Evolutionary conservation across 768 basidiomycete genomes (phyloP), one percentile per base, ranked within the genome.

Genomic region (Leccinum fibrillosum): DNA sequence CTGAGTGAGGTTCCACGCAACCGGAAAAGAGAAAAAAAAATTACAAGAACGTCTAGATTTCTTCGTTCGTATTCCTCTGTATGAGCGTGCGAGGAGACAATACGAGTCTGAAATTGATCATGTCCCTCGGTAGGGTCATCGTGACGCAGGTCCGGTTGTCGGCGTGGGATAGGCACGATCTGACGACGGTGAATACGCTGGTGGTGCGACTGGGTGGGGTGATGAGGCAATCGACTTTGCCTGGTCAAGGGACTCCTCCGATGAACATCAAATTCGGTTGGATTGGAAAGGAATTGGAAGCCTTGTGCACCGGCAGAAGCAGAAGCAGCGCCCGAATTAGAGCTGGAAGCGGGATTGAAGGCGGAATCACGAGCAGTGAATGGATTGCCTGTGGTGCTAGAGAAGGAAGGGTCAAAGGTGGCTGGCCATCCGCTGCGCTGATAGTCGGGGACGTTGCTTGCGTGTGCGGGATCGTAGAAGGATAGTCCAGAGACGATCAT

Each of bases 401-500:
- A 34, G 37, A 66, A 52, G 1, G 64, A 54, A 10, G 62, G 37
- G 10, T 55, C 51, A 9, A 69, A 72, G 17, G 57, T 62, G 3
- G 45, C 34, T 17, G 60, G 48, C 67, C 63, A 73, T 60, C 53
- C 72, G 19, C 71, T 66, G 76, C 77, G 74, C 52, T 78, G 77
- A 64, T 81, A 82, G 53, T 79, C 74, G 2, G 59, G 68, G 52
- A 60, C 70, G 64, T 71, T 54, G 21, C 66, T 64, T n/a, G 70
- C 64, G 4, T 74, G 72, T 19, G 79, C 71, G 5, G 82, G 74
- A 55, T 82, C 81, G 66, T 84, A 86, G 63, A 83, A 82, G 7
- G 82, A 77, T 9, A 82, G 75, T 0, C 76, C 74, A 15, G 83
- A 77, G 37, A 80, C 80, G 60, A 86, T 85, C 84, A 86, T 85